Evolutionary conservation across 176 grass and related monocot species (phyloP).

Genomic region (Triticum turgidum): DNA sequence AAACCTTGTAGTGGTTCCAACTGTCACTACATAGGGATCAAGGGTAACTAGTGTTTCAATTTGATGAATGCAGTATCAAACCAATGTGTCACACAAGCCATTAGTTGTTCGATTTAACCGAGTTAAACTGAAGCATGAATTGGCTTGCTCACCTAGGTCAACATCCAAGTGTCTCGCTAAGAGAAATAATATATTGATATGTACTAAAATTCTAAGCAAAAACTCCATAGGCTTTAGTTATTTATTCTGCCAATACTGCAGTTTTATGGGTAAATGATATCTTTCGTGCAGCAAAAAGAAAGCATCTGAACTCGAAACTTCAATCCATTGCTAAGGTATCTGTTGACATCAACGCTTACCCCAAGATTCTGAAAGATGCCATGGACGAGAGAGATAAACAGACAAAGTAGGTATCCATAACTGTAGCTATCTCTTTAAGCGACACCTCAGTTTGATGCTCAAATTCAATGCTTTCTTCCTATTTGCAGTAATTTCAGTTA

Average conservation of each 20-base stretch:
- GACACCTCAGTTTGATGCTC: not conserved
- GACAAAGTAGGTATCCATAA: conserved; percentile 55
- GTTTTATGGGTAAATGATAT: conserved; percentile 14
- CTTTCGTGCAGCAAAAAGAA: conserved; percentile 66
- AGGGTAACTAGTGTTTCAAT: conserved; percentile 5
- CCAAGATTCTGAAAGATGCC: conserved; percentile 69
- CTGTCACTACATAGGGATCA: conserved; percentile 1
- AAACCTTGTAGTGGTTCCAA: conserved; percentile 7
- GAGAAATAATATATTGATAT: conserved; percentile 10
- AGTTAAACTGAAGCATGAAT: not conserved
- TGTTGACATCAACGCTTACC: conserved; percentile 58
- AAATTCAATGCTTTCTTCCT: conserved; percentile 24
- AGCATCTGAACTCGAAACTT: conserved; percentile 65
- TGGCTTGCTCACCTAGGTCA: not conserved
- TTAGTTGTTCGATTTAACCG: not conserved
- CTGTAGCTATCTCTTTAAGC: conserved; percentile 23
- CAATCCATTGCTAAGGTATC: conserved; percentile 48
- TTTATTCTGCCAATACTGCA: conserved; percentile 19
- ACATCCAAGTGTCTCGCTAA: not conserved
- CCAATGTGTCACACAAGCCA: not conserved
- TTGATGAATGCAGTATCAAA: not conserved
- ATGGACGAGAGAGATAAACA: conserved; percentile 85
- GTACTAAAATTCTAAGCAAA: not conserved
- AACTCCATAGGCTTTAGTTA: not conserved
- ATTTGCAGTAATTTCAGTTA: conserved; percentile 59